Conservation (phyloP, 768 basidiomycete genomes). For the Tylopilus vinaceipallidus region DNA sequence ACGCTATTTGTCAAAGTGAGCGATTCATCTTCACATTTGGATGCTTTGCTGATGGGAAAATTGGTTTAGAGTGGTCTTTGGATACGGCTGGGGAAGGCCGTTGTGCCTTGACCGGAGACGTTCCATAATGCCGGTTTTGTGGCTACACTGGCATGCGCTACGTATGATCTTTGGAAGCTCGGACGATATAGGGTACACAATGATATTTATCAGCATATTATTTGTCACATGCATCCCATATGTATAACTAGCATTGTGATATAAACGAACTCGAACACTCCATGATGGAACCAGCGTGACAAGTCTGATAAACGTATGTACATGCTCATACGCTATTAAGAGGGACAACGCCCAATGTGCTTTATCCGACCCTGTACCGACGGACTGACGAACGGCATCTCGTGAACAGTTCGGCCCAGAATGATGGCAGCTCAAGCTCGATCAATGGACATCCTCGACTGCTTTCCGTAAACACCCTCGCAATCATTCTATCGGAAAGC, state of each 20-base stretch:
- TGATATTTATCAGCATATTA: conserved; percentile 20
- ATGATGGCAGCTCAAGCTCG: conserved; percentile 8
- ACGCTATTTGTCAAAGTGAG: conserved; percentile 66
- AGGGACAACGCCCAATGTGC: not conserved
- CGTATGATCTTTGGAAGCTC: not conserved
- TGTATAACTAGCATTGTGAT: conserved; percentile 8
- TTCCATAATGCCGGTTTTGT: not conserved
- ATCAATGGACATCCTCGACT: not conserved
- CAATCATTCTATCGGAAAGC: conserved; percentile 6
- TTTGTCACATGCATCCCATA: conserved; percentile 4
- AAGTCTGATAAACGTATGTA: not conserved
- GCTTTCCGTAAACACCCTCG: not conserved
- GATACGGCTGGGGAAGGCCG: conserved; percentile 44
- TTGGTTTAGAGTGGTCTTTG: conserved; percentile 53
- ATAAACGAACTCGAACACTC: not conserved
- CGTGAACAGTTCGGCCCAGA: not conserved
- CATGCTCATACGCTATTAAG: not conserved
- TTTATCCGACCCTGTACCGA: conserved; percentile 14
- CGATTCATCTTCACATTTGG: conserved; percentile 11
- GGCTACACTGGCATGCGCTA: not conserved
- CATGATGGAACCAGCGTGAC: no score
- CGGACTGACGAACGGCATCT: conserved; percentile 2
- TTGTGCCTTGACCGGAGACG: conserved; percentile 8
- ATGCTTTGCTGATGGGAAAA: conserved; percentile 1
- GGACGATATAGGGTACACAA: not conserved